Evolutionary conservation across 179 eudicot species (phyloP), one percentile per base, ranked within the genome.

Genomic region (Drosera spatulata): DNA sequence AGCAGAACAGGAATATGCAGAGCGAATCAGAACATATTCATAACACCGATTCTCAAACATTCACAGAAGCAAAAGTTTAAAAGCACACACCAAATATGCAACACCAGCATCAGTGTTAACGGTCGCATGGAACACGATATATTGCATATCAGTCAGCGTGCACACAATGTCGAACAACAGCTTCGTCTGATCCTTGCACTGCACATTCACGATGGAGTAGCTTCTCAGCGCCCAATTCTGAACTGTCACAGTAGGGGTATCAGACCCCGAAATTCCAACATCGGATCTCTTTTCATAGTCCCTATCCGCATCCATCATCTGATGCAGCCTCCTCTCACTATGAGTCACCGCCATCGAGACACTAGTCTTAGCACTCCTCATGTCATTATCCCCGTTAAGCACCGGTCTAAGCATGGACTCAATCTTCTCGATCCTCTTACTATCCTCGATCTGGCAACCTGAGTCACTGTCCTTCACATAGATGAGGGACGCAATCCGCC

Each of bases 251-350:
- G 65, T 61, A 4, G 80, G 94, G 37, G 62, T 38, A 52, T 75
- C 85, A 3, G 44, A 69, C 9, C 64, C 59, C 37, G 11, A 50
- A 4, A 65, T 61, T 38, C 65, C 66, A 1, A 62, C 66, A 0
- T 60, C 71, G 0, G 79, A 71, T 14, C 69, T 81, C 57, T 85
- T 62, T 37, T 88, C 96, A 54, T 84, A 88, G 68, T 91, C 95
- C 0, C 96, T 77, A 44, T 91, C 98, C 6, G 80, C 90, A 77
- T 79, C 86, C 98, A 91, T 86, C 86, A 91, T 74, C 61, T 91
- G 98, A 61, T 91, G 98, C 8, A 91, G 81, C 58, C 98, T 76
- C 50, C 98, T 73, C 68, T 91, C 98, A 0, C 85, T 82, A 48
- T 88, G 96, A 14, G 91, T 91, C 0, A 68, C 82, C 2, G 71